Percentiles rank a stretch among this genome's conserved stretches.
phyloP scores from a whole-genome alignment of 352 stramenopile genomes.

The Blastocystis sp. region DNA sequence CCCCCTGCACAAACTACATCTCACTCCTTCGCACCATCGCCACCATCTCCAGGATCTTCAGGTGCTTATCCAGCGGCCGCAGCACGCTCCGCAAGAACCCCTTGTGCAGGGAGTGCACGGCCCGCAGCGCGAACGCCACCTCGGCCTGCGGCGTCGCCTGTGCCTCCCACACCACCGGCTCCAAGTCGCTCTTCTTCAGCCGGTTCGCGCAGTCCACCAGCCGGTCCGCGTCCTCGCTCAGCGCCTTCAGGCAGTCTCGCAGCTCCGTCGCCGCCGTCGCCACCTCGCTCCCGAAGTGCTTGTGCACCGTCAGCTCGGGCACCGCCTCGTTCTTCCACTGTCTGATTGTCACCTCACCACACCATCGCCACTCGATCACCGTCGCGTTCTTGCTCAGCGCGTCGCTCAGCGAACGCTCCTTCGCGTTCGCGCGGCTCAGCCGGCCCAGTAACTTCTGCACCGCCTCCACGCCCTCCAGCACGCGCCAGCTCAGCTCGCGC shows the following conservation, averaged over 20 bases:
- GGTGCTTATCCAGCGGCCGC: neutral
- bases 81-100: neutral
- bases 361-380: constrained; percentile 92
- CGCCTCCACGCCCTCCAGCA: constrained; percentile 83
- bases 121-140: neutral
- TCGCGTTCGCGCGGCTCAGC: too few species aligned
- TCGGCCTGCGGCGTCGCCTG: neutral
- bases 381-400: constrained; percentile 72
- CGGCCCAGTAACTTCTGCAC: constrained; percentile 73
- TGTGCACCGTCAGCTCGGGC: constrained; percentile 88
- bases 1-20: neutral
- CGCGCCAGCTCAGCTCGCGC: constrained; percentile 74
- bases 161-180: too few species aligned
- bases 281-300: constrained; percentile 81
- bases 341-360: constrained; percentile 90
- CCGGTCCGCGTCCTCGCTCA: too few species aligned
- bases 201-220: too few species aligned
- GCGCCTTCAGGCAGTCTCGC: too few species aligned
- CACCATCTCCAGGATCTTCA: neutral
- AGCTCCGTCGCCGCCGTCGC: constrained; percentile 1
- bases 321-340: constrained; percentile 77
- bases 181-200: too few species aligned
- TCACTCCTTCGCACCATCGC: neutral
- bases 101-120: neutral
- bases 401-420: too few species aligned